A percentile compares a stretch with the other conserved stretches of the same genome.
phyloP scores from a whole-genome alignment of 148 eudicot species.

The Salicornia ramosissima region DNA sequence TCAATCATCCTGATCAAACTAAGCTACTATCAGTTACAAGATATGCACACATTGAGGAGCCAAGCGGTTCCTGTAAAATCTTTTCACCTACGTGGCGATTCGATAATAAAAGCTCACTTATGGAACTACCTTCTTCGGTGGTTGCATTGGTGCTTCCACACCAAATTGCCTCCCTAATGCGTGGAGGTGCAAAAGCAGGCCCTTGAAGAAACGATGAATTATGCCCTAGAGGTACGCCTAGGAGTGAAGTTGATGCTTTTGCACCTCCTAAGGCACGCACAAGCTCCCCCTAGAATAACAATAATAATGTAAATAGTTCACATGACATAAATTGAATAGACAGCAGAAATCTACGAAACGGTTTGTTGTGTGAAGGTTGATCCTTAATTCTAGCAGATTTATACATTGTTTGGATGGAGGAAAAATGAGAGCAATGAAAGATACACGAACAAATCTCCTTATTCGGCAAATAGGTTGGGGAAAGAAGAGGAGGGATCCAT shows the following conservation, averaged over 20 bases:
- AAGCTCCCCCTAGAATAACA: slow-evolving; percentile 64
- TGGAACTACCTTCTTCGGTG: slow-evolving; percentile 69
- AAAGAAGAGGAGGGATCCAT: too few relatives aligned
- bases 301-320: slow-evolving; percentile 3
- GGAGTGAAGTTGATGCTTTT: slow-evolving; percentile 70
- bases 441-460: too few relatives aligned
- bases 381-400: not conserved
- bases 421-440: too few relatives aligned
- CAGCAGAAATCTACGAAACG: not conserved
- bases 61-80: too few relatives aligned
- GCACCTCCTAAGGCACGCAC: slow-evolving; percentile 92
- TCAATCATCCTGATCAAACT: not conserved
- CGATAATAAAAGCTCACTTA: not conserved
- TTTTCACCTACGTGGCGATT: slow-evolving; percentile 2
- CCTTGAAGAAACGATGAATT: slow-evolving; percentile 97
- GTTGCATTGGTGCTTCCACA: slow-evolving; percentile 91
- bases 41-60: too few relatives aligned
- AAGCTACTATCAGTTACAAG: too few relatives aligned
- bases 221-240: slow-evolving; percentile 94
- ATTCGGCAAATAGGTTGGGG: too few relatives aligned
- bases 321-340: not conserved
- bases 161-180: slow-evolving; percentile 94
- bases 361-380: not conserved
- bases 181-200: slow-evolving; percentile 98
- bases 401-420: too few relatives aligned